Evolutionary conservation across 139 green algal genomes (phyloP), one percentile per base, ranked within the genome.

Genomic region (Chlamydomonas eustigma): DNA sequence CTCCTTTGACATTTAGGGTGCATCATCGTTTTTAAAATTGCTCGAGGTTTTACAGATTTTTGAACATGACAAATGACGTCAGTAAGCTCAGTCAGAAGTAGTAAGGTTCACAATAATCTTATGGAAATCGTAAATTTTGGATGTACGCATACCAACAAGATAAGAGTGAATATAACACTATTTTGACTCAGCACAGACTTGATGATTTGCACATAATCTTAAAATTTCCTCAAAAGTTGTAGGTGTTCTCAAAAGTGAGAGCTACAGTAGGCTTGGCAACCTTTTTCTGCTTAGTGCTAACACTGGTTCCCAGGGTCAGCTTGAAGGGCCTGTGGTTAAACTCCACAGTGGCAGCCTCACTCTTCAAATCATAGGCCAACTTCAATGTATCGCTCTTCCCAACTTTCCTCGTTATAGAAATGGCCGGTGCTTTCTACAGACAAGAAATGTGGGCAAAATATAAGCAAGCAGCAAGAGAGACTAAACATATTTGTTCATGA

Each of bases 251-350:
- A 50, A 76, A 82, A 24, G 63, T 65, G 25, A 71, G 71, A 0
- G 63, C 64, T 6, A 82, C 34, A 28, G 64, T 76, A n/a, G 77
- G 77, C 71, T 78, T 78, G 71, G 25, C 32, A 4, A 82, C 34
- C 1, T 3, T 8, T 3, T 68, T 44, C 12, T 37, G 37, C 71
- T 78, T 78, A 44, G 24, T 33, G 5, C 75, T 50, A 4, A n/a
- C 35, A 22, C 35, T 50, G 33, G 58, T 51, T 12, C 44, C 44
- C 5, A 78, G 31, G 12, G 35, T 66, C 4, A 82, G 38, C 71
- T 82, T 82, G 24, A 82, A 39, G 12, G 77, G 77, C 71, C 78
- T 82, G n/a, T 25, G 77, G 33, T n/a, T 37, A 39, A 50, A 78
- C 71, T 82, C 77, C n/a, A 66, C 37, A 28, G 63, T 5, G 25